Percentiles rank a stretch among this genome's conserved stretches.
Conservation (phyloP, 352 stramenopile genomes). For the Phytophthora megakarya region DNA sequence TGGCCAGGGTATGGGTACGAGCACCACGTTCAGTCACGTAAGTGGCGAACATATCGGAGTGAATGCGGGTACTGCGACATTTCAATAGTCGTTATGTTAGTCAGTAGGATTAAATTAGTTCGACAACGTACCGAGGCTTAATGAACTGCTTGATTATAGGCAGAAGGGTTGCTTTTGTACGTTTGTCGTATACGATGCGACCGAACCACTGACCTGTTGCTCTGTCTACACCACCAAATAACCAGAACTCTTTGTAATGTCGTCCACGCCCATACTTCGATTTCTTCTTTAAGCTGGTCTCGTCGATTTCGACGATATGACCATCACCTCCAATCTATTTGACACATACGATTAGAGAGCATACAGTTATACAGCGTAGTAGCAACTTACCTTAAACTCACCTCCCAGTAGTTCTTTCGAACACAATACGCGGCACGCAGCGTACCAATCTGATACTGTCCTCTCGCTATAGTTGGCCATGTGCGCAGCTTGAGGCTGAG, state of each 20-base stretch:
- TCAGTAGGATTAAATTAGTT: slow-evolving; percentile 28
- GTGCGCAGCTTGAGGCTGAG: background rate
- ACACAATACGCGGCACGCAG: no score
- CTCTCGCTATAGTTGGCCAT: slow-evolving; percentile 9
- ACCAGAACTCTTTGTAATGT: slow-evolving; percentile 31
- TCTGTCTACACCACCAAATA: no score
- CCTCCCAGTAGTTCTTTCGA: no score
- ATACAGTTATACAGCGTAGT: background rate
- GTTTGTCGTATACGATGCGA: no score
- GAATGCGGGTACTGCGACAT: no score
- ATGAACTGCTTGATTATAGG: slow-evolving; percentile 18
- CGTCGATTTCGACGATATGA: no score
- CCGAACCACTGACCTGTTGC: no score
- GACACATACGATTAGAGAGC: slow-evolving; percentile 7
- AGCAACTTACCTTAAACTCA: background rate
- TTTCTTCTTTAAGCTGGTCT: no score
- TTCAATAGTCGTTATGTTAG: no score
- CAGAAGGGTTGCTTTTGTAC: slow-evolving; percentile 13
- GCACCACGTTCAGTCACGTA: slow-evolving; percentile 25
- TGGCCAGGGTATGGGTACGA: slow-evolving; percentile 18
- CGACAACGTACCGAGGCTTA: slow-evolving; percentile 11
- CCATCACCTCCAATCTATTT: no score
- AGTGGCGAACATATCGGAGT: no score
- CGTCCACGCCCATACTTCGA: slow-evolving; percentile 29
- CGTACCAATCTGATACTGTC: no score